These are phyloP conservation scores for Kazachstania kunashirensis DNA, from an alignment of 805 yeast species.

Conservation along the genomic window DNA sequence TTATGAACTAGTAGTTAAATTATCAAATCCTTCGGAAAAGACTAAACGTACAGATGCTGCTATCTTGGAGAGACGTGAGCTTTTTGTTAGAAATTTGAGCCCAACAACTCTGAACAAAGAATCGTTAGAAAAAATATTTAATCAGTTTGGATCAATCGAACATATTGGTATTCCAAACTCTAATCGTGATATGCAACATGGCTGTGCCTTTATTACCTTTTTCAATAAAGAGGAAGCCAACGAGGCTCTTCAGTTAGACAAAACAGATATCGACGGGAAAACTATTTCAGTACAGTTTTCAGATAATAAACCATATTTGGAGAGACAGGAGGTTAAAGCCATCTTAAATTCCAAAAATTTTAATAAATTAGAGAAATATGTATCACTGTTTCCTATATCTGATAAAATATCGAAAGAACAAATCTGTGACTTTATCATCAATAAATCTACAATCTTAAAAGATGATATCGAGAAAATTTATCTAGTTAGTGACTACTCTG, in stretches of 20 bases:
- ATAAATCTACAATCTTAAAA: constrained; percentile 5
- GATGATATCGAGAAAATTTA: constrained; percentile 33
- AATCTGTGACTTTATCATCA: constrained; percentile 12
- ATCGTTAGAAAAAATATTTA: constrained; percentile 35
- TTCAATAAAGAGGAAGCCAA: constrained; percentile 36
- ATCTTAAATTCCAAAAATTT: constrained; percentile 16
- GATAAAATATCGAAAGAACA: constrained; percentile 21
- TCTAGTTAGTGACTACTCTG: constrained; percentile 36
- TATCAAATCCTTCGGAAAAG: constrained; percentile 49
- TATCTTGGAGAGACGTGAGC: constrained; percentile 43
- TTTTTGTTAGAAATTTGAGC: constrained; percentile 46
- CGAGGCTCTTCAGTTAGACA: constrained; percentile 37
- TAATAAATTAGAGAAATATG: constrained; percentile 7
- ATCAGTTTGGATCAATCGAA: constrained; percentile 44
- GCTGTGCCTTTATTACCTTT: constrained; percentile 59
- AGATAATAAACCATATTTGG: constrained; percentile 31
- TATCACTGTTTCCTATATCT: constrained; percentile 23
- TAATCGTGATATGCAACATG: constrained; percentile 35
- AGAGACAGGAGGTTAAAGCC: constrained; percentile 27
- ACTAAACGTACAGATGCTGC: constrained; percentile 36
- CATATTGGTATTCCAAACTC: constrained; percentile 29
- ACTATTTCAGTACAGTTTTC: constrained; percentile 42
- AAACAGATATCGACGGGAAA: constrained; percentile 37
- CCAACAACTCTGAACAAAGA: constrained; percentile 34
- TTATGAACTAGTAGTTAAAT: constrained; percentile 42